Evolutionary conservation across 176 grass and related monocot species (phyloP).

Genomic region (Elaeis guineensis): DNA sequence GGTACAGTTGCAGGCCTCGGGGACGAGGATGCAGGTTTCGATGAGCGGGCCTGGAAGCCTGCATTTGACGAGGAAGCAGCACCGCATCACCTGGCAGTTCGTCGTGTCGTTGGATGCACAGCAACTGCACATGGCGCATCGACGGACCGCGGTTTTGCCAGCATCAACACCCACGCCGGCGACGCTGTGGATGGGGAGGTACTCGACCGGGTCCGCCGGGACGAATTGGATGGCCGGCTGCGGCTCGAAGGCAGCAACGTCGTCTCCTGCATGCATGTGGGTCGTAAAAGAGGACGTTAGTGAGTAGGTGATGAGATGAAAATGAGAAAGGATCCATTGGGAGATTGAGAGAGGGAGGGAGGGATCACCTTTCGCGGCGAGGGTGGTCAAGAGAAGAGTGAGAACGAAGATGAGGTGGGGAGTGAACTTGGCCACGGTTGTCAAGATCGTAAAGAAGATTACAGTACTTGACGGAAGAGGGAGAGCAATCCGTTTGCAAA

Average conservation of each 20-base stretch:
- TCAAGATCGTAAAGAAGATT: too few relatives aligned
- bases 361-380: slow-evolving; percentile 1
- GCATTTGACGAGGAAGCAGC: slow-evolving; percentile 86
- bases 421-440: too few relatives aligned
- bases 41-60: slow-evolving; percentile 62
- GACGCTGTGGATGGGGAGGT: not conserved
- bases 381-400: not conserved
- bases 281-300: too few relatives aligned
- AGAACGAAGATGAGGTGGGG: too few relatives aligned
- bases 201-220: not conserved
- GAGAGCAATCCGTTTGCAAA: too few relatives aligned
- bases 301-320: not conserved
- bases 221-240: not conserved
- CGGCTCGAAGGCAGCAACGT: too few relatives aligned
- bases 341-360: not conserved
- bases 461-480: too few relatives aligned
- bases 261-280: too few relatives aligned
- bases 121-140: slow-evolving; percentile 55
- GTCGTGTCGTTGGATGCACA: slow-evolving; percentile 30
- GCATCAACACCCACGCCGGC: not conserved
- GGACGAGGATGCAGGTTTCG: slow-evolving; percentile 62
- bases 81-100: slow-evolving; percentile 38
- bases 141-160: slow-evolving; percentile 28
- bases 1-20: slow-evolving; percentile 49
- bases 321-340: not conserved